Evolutionary conservation across 2,329 filamentous ascomycete genomes (phyloP).

Genomic region (Ophiocordyceps robertsii): DNA sequence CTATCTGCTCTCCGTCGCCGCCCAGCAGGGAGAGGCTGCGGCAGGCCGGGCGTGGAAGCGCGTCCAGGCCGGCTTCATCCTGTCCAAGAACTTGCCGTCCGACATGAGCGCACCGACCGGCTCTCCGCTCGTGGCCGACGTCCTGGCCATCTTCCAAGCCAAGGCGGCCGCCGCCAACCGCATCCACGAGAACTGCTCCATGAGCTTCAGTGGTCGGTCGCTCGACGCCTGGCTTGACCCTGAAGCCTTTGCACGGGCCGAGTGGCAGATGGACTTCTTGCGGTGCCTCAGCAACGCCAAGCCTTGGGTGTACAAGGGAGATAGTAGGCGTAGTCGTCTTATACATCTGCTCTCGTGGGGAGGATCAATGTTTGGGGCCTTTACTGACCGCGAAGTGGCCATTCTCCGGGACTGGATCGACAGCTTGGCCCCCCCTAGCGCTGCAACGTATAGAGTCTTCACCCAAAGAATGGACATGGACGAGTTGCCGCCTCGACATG

Average conservation of each 20-base stretch:
- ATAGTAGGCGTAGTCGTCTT: conserved; percentile 24
- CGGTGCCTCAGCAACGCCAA: conserved; percentile 1
- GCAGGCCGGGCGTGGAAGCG: conserved; percentile 4
- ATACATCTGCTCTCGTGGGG: conserved; percentile 28
- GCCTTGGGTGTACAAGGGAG: conserved; percentile 25
- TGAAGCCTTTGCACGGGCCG: background rate
- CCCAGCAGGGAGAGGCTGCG: background rate
- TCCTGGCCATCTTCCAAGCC: conserved; percentile 1
- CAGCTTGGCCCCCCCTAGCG: background rate
- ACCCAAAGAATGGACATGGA: background rate
- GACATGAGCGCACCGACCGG: background rate
- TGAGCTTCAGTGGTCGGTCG: conserved; percentile 2
- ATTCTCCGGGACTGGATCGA: conserved; percentile 5
- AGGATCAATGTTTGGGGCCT: conserved; percentile 35
- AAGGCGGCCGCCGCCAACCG: conserved; percentile 3
- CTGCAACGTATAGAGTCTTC: background rate
- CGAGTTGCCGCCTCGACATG: background rate
- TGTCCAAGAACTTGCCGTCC: conserved; percentile 3
- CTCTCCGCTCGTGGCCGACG: background rate
- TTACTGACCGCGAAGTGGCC: conserved; percentile 25
- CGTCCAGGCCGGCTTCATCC: conserved; percentile 4
- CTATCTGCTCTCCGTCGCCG: conserved; percentile 23
- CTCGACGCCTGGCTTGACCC: conserved; percentile 3
- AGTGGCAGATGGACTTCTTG: conserved; percentile 4
- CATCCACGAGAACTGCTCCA: conserved; percentile 3